Base-by-base conservation (phyloP, 768 basidiomycete species). In the Clavulina sp. region DNA sequence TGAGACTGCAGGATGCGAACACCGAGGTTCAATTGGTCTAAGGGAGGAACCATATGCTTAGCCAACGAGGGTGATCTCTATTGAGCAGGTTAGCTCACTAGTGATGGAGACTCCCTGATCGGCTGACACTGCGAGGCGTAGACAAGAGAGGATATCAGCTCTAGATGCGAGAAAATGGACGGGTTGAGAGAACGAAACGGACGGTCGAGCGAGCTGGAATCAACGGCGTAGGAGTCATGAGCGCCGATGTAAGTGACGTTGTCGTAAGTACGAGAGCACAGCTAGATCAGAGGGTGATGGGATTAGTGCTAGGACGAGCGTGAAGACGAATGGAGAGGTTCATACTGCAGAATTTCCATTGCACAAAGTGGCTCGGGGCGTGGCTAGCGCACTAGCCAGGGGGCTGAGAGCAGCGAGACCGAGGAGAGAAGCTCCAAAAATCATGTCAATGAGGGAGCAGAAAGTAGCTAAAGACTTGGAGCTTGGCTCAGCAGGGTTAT, bases 211-310 rank as follows among this genome's bases (percentile, higher is more conserved):
- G 76, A 80, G 63, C 73, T 73, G 41, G 69, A 66, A n/a, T 84
- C 86, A 38, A 89, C 78, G 2, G 86, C 84, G 62, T 92, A 96
- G 16, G 82, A 85, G 63, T 96, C 76, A 62, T 97, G 93, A 1
- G 91, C 73, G n/a, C 93, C 92, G 43, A 96, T 78, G 55, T 82
- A 85, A 2, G 88, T 77, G 13, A 96, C 72, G 57, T 82, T 82
- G 36, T 83, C 83, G 62, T 80, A 95, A 43, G 73, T 73, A 54
- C 75, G 73, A 55, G 64, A 62, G 64, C 92, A 97, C 23, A 91
- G 71, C 69, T 75, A 30, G 34, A 9, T 38, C n/a, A n/a, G n/a
- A n/a, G n/a, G n/a, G n/a, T n/a, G n/a, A n/a, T n/a, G n/a, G n/a
- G n/a, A n/a, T n/a, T n/a, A n/a, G n/a, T n/a, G n/a, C n/a, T n/a